These are phyloP conservation scores for Ophiostoma ulmi DNA, from an alignment of 2,329 filamentous ascomycete species.

Conservation along the genomic window DNA sequence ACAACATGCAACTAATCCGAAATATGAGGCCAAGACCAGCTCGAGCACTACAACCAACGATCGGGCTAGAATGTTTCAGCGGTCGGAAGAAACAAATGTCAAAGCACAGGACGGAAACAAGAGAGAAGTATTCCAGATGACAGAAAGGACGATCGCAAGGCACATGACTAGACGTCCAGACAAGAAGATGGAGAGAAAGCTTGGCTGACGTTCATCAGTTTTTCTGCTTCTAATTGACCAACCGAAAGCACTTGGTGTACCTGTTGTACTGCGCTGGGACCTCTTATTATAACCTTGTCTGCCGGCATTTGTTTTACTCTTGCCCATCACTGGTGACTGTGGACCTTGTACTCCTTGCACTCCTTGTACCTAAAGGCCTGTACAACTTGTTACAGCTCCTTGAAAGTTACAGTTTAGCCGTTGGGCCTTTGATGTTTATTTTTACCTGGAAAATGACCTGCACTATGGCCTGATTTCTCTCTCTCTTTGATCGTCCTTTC, in stretches of 20 bases:
- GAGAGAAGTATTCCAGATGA: not conserved
- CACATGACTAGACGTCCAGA: not conserved
- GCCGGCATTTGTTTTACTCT: not conserved
- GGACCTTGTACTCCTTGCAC: not conserved
- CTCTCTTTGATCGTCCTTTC: not conserved
- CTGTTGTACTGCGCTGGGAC: not conserved
- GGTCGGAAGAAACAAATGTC: not conserved
- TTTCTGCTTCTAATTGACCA: not conserved
- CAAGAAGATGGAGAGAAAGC: not conserved
- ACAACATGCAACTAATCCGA: not conserved
- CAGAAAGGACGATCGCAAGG: not conserved
- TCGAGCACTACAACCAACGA: not conserved
- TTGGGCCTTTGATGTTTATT: not conserved
- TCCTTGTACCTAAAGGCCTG: not conserved
- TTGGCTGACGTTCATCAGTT: not conserved
- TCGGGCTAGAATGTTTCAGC: not conserved
- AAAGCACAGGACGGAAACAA: not conserved
- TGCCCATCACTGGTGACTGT: not conserved
- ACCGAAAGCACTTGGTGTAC: too few species aligned
- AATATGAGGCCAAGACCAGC: not conserved
- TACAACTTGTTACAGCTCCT: not conserved
- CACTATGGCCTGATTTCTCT: not conserved
- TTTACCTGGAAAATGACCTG: not conserved
- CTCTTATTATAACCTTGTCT: not conserved
- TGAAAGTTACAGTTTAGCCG: not conserved